Base-by-base conservation (phyloP, 345 rosid genomes). In the Acer negundo region DNA sequence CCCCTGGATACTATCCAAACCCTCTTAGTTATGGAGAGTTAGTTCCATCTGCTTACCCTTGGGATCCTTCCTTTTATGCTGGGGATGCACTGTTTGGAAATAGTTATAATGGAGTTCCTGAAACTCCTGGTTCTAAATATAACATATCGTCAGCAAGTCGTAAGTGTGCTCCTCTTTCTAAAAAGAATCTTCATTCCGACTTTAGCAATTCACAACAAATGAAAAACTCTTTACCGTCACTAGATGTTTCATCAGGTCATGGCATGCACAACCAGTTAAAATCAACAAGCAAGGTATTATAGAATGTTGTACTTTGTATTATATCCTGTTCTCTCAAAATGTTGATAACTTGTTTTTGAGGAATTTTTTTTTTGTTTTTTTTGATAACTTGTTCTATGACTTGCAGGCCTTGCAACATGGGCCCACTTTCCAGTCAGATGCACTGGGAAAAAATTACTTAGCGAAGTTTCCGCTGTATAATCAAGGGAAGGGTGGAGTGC, bases 101-200 rank as follows among this genome's bases (percentile, higher is more conserved):
- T 59, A 82, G 76, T 42, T 72, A 76, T 70, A 64, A 47, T 74
- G 85, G 80, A 67, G 68, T 74, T 70, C 79, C 80, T 75, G 80
- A 84, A 80, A 80, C 59, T 44, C 85, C 81, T 63, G 76, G 75
- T 11, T 75, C 80, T 47, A 84, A 78, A 63, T 75, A 80, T 20
- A 84, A 76, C 81, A 78, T 75, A 55, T 84, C 89, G 64, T 89
- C 87, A 61, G 70, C 84, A 5, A 82, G 83, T 75, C 84, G 75
- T 58, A 70, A 76, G 22, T 80, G 12, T 59, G 61, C 63, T 76
- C 65, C 66, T 35, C 65, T 11, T 15, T 49, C 76, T 10, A 75
- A 63, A 51, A 75, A 63, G 11, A 16, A 23, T 22, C 13, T 44
- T 28, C 61, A 62, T 72, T 76, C 70, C n/a, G 74, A 74, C 24